Evolutionary conservation across 257 asterid genomes (phyloP).

Genomic region (Euphrasia confusa): DNA sequence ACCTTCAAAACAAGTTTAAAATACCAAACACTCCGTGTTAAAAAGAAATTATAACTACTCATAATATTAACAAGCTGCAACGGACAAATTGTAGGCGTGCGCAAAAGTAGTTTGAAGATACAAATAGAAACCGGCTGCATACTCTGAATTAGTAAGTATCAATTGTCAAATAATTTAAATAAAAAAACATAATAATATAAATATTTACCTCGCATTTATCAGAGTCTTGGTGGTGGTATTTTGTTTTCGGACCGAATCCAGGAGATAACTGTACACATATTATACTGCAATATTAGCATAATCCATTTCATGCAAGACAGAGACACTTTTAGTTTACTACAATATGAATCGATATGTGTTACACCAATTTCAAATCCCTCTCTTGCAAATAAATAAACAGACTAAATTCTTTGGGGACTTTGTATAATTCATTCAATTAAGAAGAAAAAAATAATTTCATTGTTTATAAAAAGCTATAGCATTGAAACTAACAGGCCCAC

Average conservation of each 20-base stretch:
- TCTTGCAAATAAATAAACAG: not conserved
- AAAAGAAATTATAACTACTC: not conserved
- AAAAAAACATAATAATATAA: not conserved
- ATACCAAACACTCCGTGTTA: not conserved
- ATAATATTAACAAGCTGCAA: not conserved
- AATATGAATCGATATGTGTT: not conserved
- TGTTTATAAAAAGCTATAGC: not conserved
- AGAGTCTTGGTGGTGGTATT: conserved; percentile 19
- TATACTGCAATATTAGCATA: conserved; percentile 8
- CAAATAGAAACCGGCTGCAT: not conserved
- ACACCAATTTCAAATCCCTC: not conserved
- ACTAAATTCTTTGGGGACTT: not conserved
- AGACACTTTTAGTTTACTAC: not conserved
- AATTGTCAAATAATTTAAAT: not conserved
- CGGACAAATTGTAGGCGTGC: not conserved
- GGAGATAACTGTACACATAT: conserved; percentile 36
- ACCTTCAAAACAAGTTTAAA: conserved; percentile 25
- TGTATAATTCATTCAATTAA: not conserved
- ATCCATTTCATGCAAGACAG: conserved; percentile 8
- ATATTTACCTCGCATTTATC: conserved; percentile 40
- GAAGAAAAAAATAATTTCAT: not conserved
- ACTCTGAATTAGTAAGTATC: not conserved
- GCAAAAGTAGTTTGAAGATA: not conserved
- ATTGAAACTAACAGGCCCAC: too few species aligned
- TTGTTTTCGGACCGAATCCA: conserved; percentile 28